Evolutionary conservation across 1,284 basidiomycete species (phyloP).

Genomic region (Boletellus sp.): DNA sequence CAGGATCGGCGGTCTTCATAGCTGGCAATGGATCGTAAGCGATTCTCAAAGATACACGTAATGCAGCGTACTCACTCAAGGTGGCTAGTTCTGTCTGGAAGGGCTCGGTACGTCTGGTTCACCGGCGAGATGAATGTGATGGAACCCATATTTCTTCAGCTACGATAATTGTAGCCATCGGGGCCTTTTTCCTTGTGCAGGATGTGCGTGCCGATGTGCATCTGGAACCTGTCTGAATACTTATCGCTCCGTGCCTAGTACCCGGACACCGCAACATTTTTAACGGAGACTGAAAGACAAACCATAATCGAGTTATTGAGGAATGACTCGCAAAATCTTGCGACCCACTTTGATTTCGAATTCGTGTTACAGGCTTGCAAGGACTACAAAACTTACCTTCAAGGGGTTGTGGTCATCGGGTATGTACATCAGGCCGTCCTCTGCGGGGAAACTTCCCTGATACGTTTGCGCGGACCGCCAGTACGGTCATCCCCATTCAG

Average conservation of each 20-base stretch:
- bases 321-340: slow-evolving; percentile 36
- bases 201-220: slow-evolving; percentile 34
- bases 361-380: slow-evolving; percentile 39
- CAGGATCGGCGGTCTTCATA: slow-evolving; percentile 36
- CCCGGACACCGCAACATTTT: slow-evolving; percentile 44
- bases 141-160: slow-evolving; percentile 15
- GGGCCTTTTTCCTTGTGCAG: slow-evolving; percentile 40
- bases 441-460: background rate
- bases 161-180: slow-evolving; percentile 36
- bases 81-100: slow-evolving; percentile 27
- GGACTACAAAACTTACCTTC: slow-evolving; percentile 45
- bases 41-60: background rate
- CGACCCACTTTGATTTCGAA: slow-evolving; percentile 32
- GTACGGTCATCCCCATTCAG: slow-evolving; percentile 50
- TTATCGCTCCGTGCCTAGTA: slow-evolving; percentile 30
- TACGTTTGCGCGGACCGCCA: slow-evolving; percentile 15
- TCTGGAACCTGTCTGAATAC: background rate
- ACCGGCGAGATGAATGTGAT: background rate
- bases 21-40: slow-evolving; percentile 50
- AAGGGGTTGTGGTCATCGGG: slow-evolving; percentile 43
- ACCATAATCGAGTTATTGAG: slow-evolving; percentile 36
- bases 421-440: slow-evolving; percentile 17
- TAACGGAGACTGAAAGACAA: slow-evolving; percentile 37
- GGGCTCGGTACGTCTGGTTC: slow-evolving; percentile 15
- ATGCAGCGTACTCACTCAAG: background rate